Base-by-base conservation (phyloP, 2,329 filamentous ascomycete species). In the Neonectria punicea region DNA sequence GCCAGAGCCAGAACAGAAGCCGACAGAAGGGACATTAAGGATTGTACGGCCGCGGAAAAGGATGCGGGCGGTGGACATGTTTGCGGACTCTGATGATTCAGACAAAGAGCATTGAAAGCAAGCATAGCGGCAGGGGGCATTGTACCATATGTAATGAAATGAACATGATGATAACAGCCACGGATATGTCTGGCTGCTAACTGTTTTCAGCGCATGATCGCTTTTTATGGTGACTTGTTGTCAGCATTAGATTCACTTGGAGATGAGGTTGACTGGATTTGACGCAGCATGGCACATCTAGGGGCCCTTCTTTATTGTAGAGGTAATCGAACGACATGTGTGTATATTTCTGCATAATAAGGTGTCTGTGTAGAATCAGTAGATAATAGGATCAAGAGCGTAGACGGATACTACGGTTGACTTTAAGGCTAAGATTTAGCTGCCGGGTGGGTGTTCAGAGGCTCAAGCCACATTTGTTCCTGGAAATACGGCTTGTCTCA, bases 61-160 rank as follows among this genome's bases (percentile, higher is more conserved):
- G 67, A 91, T 93, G 78, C 89, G 89, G 70, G 92, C 93, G 5
- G 92, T 92, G 70, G 93, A 96, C 75, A 94, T 96, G 92, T 97
- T 96, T 86, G 92, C 91, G 11, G 91, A 92, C 77, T 92, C 90
- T 5, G 92, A 92, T 70, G 86, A 79, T 14, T 77, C 75, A 13
- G 71, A 75, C 18, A 70, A 67, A 58, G 60, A 53, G 18, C 39
- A 51, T 32, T 73, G 64, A 66, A 55, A 58, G 43, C 11, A 32
- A n/a, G n/a, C 41, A 46, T 39, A 43, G 46, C 14, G 20, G 30
- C 51, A n/a, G 30, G 30, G 30, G 22, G 32, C 20, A 13, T 49
- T 25, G 32, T 20, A 18, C 25, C 36, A 32, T 49, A 32, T 28
- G 43, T 41, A 39, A 49, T 49, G 43, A 60, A 18, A 34, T n/a